Base-by-base conservation (phyloP, 176 grass and related monocot species). In the Musa itinerans region DNA sequence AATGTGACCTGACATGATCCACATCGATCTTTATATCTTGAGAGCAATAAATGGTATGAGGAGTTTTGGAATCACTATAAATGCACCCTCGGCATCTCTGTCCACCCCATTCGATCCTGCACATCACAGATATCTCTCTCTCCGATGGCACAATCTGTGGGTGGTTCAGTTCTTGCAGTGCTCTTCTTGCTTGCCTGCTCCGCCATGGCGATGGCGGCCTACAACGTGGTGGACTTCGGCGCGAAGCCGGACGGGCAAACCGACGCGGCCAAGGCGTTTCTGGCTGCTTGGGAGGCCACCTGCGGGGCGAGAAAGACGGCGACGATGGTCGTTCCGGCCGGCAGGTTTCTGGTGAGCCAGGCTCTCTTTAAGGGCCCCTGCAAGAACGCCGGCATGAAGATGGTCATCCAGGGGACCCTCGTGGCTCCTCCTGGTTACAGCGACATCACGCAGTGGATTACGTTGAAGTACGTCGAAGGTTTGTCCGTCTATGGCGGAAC, bases 391-490 rank as follows among this genome's bases (percentile, higher is more conserved):
- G 48, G 50, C 19, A 58, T 87, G 56, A 78, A 63, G 11, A 17
- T 93, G 10, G 76, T 81, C 63, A 29, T 93, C 64, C 27, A 77
- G n/a, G 84, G 87, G 10, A 76, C 79, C 51, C 80, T 93, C 11
- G 52, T 93, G 51, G 84, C 87, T 52, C 84, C 84, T 10, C 20
- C 73, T 8, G 50, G 76, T 2, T 81, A 83, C 68, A 76, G 24
- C 64, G 55, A 8, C 52, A 54, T 20, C 24, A 26, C 75, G 20
- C 49, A 50, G 10, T 93, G 87, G 90, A 83, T 93, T 29, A 59
- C 64, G 79, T 93, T 93, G 54, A 81, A 93, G 79, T 85, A 87
- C 65, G 87, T 86, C n/a, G 21, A 89, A 27, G 82, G 90, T 19
- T 52, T 89, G 63, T 73, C 87, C 51, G 63, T 93, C 78, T 56